A percentile compares a stretch with the other conserved stretches of the same genome.
Evolutionary conservation across 257 asterid genomes (phyloP).

Genomic region (Linaria vulgaris): DNA sequence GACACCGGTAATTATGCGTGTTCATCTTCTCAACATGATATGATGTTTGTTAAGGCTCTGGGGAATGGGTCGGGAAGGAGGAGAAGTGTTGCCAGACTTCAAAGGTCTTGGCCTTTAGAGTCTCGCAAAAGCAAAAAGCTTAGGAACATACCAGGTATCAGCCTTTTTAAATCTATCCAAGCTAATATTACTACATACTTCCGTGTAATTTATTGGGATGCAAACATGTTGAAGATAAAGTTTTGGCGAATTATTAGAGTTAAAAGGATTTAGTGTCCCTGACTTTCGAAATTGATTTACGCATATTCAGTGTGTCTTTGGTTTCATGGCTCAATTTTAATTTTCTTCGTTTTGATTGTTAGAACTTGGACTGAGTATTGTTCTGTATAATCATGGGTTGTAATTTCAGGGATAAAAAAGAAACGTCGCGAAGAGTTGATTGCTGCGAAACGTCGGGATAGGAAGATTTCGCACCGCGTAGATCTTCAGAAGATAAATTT

Average conservation of each 20-base stretch:
- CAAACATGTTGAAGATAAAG: background rate
- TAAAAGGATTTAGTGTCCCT: background rate
- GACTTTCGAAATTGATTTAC: constrained; percentile 13
- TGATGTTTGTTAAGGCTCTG: constrained; percentile 16
- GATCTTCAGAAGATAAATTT: constrained; percentile 78
- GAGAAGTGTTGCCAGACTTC: too few species aligned
- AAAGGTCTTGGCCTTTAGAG: too few species aligned
- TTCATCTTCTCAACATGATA: constrained; percentile 57
- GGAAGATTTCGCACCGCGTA: constrained; percentile 73
- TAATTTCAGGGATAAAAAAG: constrained; percentile 75
- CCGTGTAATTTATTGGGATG: constrained; percentile 3
- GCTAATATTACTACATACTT: background rate
- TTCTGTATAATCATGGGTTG: constrained; percentile 19
- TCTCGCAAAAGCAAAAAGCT: too few species aligned
- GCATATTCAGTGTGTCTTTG: constrained; percentile 3
- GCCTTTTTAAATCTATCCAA: constrained; percentile 4
- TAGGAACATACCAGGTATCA: constrained; percentile 25
- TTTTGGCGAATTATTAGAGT: constrained; percentile 13
- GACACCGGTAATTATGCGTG: constrained; percentile 31
- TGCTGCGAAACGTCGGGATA: constrained; percentile 76
- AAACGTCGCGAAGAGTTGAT: constrained; percentile 72
- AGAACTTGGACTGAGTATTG: constrained; percentile 25
- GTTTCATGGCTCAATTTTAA: constrained; percentile 8
- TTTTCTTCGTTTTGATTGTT: background rate
- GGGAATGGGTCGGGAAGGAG: too few species aligned